These are phyloP conservation scores for Penicillium rolfsii DNA, from an alignment of 2,329 filamentous ascomycete species.

Conservation along the genomic window DNA sequence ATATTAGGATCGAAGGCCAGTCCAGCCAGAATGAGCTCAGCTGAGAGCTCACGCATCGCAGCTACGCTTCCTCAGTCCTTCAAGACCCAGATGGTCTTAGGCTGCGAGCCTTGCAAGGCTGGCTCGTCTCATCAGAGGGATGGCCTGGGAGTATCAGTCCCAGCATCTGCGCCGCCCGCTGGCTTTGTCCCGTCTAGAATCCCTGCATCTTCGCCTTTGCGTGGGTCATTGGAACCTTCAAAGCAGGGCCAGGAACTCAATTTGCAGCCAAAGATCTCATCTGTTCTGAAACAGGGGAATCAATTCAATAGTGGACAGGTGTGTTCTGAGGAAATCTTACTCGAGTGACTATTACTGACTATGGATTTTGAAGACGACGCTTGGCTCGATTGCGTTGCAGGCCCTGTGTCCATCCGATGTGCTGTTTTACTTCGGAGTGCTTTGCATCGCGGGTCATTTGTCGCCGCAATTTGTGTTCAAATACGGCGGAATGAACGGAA, in stretches of 20 bases:
- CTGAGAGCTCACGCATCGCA: not conserved
- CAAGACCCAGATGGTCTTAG: not conserved
- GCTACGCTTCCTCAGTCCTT: not conserved
- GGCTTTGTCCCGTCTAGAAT: not conserved
- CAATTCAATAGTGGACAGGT: not conserved
- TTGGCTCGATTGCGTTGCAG: not conserved
- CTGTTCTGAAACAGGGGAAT: not conserved
- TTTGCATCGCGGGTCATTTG: slow-evolving; percentile 32
- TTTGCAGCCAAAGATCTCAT: not conserved
- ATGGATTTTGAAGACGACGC: not conserved
- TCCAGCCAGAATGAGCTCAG: not conserved
- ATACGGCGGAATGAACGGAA: slow-evolving; percentile 16
- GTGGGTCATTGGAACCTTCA: not conserved
- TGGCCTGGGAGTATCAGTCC: not conserved
- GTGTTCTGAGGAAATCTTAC: not conserved
- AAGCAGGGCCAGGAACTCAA: not conserved
- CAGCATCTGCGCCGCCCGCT: not conserved
- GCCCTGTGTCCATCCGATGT: slow-evolving; percentile 2
- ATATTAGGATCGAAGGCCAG: not conserved
- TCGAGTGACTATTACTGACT: not conserved
- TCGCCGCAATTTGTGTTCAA: slow-evolving; percentile 32
- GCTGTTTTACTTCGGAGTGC: slow-evolving; percentile 39
- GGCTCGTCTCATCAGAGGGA: not conserved
- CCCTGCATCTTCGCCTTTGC: not conserved
- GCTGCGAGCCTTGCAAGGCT: not conserved